These are phyloP conservation scores for Penicillium fimorum DNA, from an alignment of 495 filamentous ascomycete genomes.

Conservation along the genomic window DNA sequence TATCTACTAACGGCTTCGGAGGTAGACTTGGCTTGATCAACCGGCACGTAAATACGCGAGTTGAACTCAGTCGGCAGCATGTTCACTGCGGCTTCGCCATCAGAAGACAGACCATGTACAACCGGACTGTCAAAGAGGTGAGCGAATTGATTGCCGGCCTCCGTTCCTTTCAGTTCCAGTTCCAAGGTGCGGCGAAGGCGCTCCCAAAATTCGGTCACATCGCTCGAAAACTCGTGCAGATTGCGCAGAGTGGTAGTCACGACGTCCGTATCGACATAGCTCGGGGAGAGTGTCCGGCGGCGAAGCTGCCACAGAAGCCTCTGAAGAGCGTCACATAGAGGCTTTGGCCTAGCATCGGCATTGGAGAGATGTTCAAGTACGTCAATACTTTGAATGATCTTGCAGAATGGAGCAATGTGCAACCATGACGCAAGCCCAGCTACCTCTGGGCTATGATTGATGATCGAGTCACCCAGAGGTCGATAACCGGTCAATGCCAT, in stretches of 20 bases:
- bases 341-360: slow-evolving; percentile 50
- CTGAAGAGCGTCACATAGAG: slow-evolving; percentile 49
- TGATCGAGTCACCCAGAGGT: slow-evolving; percentile 46
- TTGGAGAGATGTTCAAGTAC: slow-evolving; percentile 51
- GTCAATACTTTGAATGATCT: slow-evolving; percentile 51
- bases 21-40: slow-evolving; percentile 37
- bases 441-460: slow-evolving; percentile 51
- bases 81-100: slow-evolving; percentile 19
- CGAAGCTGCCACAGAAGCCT: slow-evolving; percentile 45
- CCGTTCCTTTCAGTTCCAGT: slow-evolving; percentile 49
- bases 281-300: slow-evolving; percentile 32
- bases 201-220: slow-evolving; percentile 56
- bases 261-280: slow-evolving; percentile 45
- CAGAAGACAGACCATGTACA: slow-evolving; percentile 3
- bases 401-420: slow-evolving; percentile 57
- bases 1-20: slow-evolving; percentile 33
- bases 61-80: slow-evolving; percentile 42
- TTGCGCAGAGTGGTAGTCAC: slow-evolving; percentile 46
- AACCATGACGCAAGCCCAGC: slow-evolving; percentile 58
- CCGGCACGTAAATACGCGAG: slow-evolving; percentile 39
- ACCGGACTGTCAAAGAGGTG: slow-evolving; percentile 47
- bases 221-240: slow-evolving; percentile 42
- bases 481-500: slow-evolving; percentile 61
- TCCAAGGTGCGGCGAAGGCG: slow-evolving; percentile 51
- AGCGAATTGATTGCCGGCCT: slow-evolving; percentile 38